These are phyloP conservation scores for Eucalyptus fibrosa DNA, from an alignment of 345 rosid species.

Conservation along the genomic window DNA sequence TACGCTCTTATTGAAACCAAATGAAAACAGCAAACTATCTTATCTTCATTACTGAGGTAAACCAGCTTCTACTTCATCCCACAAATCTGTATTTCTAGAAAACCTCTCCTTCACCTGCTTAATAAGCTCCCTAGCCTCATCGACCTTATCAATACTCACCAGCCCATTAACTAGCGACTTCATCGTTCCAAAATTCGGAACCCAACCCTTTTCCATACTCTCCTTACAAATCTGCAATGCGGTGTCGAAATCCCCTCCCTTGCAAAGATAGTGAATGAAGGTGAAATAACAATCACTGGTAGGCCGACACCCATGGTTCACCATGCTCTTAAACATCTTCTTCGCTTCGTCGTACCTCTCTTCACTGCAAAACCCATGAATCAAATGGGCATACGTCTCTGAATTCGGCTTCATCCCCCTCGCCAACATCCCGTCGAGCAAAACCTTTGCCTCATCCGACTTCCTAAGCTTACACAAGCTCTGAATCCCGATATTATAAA, in stretches of 20 bases:
- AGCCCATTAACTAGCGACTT: slow-evolving; percentile 59
- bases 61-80: slow-evolving; percentile 77
- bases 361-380: slow-evolving; percentile 64
- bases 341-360: slow-evolving; percentile 56
- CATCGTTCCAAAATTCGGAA: slow-evolving; percentile 52
- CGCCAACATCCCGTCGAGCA: slow-evolving; percentile 45
- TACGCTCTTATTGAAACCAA: not conserved
- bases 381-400: slow-evolving; percentile 33
- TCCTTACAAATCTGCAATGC: slow-evolving; percentile 44
- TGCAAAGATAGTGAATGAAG: slow-evolving; percentile 41
- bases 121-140: slow-evolving; percentile 50
- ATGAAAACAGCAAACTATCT: not conserved
- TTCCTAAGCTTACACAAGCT: slow-evolving; percentile 57
- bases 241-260: slow-evolving; percentile 49
- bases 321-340: slow-evolving; percentile 51
- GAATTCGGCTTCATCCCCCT: slow-evolving; percentile 38
- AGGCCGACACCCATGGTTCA: slow-evolving; percentile 27
- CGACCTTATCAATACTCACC: slow-evolving; percentile 30
- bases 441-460: slow-evolving; percentile 41
- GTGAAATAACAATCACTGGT: slow-evolving; percentile 44
- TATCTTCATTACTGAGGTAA: slow-evolving; percentile 30
- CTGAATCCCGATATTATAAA: slow-evolving; percentile 47
- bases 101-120: slow-evolving; percentile 45
- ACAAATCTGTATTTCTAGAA: slow-evolving; percentile 23
- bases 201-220: slow-evolving; percentile 61